Percentiles rank a stretch among this genome's conserved stretches.
Evolutionary conservation across 805 yeast genomes (phyloP).

Genomic region (Jamesozyma piceae): DNA sequence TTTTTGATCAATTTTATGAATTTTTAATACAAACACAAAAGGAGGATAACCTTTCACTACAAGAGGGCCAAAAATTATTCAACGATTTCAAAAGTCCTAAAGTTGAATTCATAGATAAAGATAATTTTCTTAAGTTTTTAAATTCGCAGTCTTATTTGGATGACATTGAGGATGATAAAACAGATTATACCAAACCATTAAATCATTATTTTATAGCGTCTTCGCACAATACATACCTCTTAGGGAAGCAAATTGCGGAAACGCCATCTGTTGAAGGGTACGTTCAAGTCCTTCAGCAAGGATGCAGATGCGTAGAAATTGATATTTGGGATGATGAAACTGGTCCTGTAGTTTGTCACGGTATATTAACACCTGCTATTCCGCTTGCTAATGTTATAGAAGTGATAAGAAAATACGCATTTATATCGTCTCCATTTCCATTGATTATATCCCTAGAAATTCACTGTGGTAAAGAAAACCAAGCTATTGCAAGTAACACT

Average conservation of each 20-base stretch:
- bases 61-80: slow-evolving; percentile 31
- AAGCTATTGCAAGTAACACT: slow-evolving; percentile 44
- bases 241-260: slow-evolving; percentile 83
- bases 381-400: slow-evolving; percentile 59
- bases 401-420: slow-evolving; percentile 75
- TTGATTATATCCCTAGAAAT: slow-evolving; percentile 78
- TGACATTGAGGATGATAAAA: slow-evolving; percentile 6
- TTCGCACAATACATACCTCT: slow-evolving; percentile 86
- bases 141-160: slow-evolving; percentile 25
- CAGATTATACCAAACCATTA: slow-evolving; percentile 52
- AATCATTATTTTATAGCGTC: slow-evolving; percentile 85
- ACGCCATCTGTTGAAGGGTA: slow-evolving; percentile 86
- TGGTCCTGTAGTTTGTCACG: slow-evolving; percentile 88
- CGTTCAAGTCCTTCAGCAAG: slow-evolving; percentile 74
- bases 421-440: slow-evolving; percentile 80
- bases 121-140: slow-evolving; percentile 24
- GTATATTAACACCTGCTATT: slow-evolving; percentile 73
- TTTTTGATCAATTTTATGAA: slow-evolving; percentile 25
- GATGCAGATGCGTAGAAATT: slow-evolving; percentile 90
- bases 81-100: slow-evolving; percentile 27
- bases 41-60: slow-evolving; percentile 31
- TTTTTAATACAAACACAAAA: slow-evolving; percentile 44
- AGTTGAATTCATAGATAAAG: slow-evolving; percentile 11
- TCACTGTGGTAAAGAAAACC: slow-evolving; percentile 64
- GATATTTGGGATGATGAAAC: slow-evolving; percentile 86